A percentile compares a stretch with the other conserved stretches of the same genome.
Evolutionary conservation across 345 rosid species (phyloP).

Genomic region (Eucalyptus viminalis): DNA sequence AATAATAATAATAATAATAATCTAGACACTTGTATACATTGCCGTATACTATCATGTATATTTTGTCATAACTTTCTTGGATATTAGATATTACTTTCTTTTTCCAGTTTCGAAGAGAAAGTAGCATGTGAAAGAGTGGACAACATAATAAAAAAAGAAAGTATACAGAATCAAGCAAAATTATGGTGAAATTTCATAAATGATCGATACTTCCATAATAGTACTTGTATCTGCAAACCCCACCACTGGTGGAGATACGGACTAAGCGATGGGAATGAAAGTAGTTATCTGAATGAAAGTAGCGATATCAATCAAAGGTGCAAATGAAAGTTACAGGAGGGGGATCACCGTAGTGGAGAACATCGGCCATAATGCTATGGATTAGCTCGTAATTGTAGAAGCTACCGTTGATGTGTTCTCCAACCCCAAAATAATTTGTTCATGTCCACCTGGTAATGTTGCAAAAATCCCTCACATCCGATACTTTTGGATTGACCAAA

Average conservation of each 20-base stretch:
- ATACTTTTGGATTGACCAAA: not conserved
- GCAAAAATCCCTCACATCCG: not conserved
- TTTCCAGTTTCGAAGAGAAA: too few species aligned
- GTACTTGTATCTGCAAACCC: not conserved
- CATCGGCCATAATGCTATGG: not conserved
- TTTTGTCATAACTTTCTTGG: too few species aligned
- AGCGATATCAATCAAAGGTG: not conserved
- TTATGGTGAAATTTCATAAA: too few species aligned
- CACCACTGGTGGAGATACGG: not conserved
- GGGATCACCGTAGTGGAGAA: not conserved
- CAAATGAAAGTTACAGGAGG: not conserved
- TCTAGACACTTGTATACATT: too few species aligned
- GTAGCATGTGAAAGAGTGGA: too few species aligned
- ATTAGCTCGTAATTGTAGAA: not conserved
- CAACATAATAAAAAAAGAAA: too few species aligned
- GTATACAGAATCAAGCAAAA: too few species aligned
- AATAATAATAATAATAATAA: too few species aligned
- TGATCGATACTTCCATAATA: not conserved
- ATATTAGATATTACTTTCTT: too few species aligned
- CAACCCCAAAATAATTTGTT: not conserved
- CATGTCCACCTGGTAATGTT: not conserved
- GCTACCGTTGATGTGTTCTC: not conserved
- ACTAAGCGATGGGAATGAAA: not conserved
- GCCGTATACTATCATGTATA: too few species aligned
- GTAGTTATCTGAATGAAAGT: not conserved